A percentile compares a stretch with the other conserved stretches of the same genome.
Conservation (phyloP, 352 stramenopile genomes). For the Phytophthora sp. region DNA sequence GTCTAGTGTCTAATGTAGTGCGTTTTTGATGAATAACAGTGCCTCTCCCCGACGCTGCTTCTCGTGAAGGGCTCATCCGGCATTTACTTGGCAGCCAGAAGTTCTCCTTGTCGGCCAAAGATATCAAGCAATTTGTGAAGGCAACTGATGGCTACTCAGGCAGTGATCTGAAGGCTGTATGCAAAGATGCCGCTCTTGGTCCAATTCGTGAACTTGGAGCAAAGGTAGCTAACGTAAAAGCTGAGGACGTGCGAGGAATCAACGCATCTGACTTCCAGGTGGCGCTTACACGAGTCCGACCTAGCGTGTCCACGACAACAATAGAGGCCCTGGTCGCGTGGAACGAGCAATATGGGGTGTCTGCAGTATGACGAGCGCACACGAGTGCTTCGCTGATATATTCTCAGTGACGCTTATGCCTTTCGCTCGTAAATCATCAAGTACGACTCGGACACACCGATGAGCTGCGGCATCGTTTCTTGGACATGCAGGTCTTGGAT, state of each 20-base stretch:
- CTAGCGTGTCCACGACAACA: slow-evolving; percentile 74
- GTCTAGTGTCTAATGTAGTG: background rate
- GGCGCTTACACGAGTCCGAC: slow-evolving; percentile 60
- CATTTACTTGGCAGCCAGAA: slow-evolving; percentile 67
- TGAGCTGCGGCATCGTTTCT: slow-evolving; percentile 98
- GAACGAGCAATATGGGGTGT: slow-evolving; percentile 79
- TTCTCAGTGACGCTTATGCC: slow-evolving; percentile 44
- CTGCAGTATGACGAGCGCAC: slow-evolving; percentile 39
- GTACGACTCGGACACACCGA: slow-evolving; percentile 96
- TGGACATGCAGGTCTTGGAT: slow-evolving; percentile 98
- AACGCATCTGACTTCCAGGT: slow-evolving; percentile 60
- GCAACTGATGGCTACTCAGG: slow-evolving; percentile 86
- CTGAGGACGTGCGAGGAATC: slow-evolving; percentile 71
- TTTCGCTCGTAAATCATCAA: slow-evolving; percentile 92
- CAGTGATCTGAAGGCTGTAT: slow-evolving; percentile 93
- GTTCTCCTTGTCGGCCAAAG: slow-evolving; percentile 54
- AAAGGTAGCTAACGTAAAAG: slow-evolving; percentile 58
- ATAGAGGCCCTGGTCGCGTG: slow-evolving; percentile 61
- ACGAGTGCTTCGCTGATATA: slow-evolving; percentile 14
- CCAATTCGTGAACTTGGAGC: slow-evolving; percentile 85
- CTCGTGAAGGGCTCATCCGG: slow-evolving; percentile 57
- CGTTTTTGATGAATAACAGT: slow-evolving; percentile 42
- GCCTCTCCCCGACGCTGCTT: slow-evolving; percentile 66
- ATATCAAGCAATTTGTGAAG: slow-evolving; percentile 73
- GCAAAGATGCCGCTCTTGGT: slow-evolving; percentile 93